phyloP scores from a whole-genome alignment of 495 filamentous ascomycete species.

The Parmelia sp. region DNA sequence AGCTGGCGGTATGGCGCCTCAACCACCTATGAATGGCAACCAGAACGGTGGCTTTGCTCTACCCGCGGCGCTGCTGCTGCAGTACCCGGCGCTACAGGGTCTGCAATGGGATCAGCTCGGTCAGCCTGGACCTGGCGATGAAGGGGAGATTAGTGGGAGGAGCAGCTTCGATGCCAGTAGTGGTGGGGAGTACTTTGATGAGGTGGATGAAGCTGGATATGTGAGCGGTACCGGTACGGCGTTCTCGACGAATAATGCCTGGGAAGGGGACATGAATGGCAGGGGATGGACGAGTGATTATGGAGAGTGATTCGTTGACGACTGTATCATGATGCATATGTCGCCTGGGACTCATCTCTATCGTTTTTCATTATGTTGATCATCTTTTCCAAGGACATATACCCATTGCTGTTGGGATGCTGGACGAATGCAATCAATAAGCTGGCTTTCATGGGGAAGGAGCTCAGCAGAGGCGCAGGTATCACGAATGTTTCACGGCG shows the following conservation, averaged over 20 bases:
- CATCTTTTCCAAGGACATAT: constrained; percentile 4
- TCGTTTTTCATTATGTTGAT: constrained; percentile 1
- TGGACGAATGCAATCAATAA: neutral
- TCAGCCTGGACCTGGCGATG: constrained; percentile 50
- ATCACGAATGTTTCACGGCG: constrained; percentile 1
- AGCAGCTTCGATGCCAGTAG: constrained; percentile 89
- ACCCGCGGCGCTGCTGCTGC: constrained; percentile 78
- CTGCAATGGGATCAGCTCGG: constrained; percentile 67
- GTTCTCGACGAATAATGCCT: constrained; percentile 19
- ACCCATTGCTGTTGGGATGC: constrained; percentile 15
- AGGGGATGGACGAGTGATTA: constrained; percentile 29
- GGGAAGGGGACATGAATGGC: constrained; percentile 16
- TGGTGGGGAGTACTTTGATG: constrained; percentile 51
- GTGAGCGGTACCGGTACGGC: constrained; percentile 30
- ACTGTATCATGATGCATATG: constrained; percentile 12
- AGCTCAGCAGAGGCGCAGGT: constrained; percentile 14
- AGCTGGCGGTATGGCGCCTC: constrained; percentile 20
- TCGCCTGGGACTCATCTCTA: neutral
- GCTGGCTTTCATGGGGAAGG: constrained; percentile 7
- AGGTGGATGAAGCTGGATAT: constrained; percentile 36
- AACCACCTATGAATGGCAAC: constrained; percentile 19
- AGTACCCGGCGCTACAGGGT: constrained; percentile 83
- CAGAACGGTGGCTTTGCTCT: constrained; percentile 56
- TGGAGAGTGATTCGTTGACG: constrained; percentile 21
- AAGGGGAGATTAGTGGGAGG: constrained; percentile 68